Conservation (phyloP, 331 rosid species). For the Spiraea crenata region DNA sequence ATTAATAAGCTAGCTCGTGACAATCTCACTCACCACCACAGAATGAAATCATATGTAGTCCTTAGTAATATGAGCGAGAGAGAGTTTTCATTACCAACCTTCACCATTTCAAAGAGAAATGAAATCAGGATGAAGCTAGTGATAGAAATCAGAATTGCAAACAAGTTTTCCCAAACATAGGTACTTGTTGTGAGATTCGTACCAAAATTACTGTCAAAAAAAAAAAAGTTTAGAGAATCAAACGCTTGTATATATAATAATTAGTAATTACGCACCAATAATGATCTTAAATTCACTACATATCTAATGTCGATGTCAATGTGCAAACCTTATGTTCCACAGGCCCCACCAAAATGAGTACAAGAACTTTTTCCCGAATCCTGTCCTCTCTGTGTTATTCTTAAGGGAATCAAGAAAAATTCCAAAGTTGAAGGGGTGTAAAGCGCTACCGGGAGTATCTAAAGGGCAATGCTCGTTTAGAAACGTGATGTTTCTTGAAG, state of each 20-base stretch:
- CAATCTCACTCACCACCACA: too few species aligned
- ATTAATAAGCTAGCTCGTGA: too few species aligned
- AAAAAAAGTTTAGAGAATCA: background rate
- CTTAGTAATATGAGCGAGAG: too few species aligned
- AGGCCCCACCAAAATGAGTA: conserved; percentile 32
- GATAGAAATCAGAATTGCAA: conserved; percentile 1
- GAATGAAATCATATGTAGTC: too few species aligned
- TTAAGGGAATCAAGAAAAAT: conserved; percentile 2
- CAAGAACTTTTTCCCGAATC: background rate
- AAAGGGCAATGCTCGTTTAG: background rate
- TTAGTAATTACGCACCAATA: background rate
- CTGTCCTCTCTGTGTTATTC: background rate
- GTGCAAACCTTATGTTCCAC: conserved; percentile 15
- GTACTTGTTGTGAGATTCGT: background rate
- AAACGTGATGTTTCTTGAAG: background rate
- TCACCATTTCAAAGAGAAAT: too few species aligned
- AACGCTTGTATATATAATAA: background rate
- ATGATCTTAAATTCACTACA: too few species aligned
- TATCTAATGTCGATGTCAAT: background rate
- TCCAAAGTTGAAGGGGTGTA: background rate
- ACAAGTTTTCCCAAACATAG: background rate
- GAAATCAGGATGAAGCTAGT: background rate
- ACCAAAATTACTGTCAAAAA: background rate
- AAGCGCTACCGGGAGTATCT: background rate
- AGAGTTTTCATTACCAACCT: background rate